These are phyloP conservation scores for Sarocladiaceae sp. DNA, from an alignment of 2,329 filamentous ascomycete species.

Conservation along the genomic window DNA sequence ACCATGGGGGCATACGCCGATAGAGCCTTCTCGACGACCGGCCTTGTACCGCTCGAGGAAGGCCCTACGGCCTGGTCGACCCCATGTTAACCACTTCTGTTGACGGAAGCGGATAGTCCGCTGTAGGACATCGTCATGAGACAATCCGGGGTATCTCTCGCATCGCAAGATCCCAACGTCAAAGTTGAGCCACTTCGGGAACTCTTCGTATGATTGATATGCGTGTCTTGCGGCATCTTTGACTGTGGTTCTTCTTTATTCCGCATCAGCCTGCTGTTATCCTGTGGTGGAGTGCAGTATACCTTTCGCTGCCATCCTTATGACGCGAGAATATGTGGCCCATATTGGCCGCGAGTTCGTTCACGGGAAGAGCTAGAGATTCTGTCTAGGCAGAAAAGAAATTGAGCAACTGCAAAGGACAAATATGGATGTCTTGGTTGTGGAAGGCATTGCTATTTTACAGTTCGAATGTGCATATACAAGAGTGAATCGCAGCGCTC, in stretches of 20 bases:
- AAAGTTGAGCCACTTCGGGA: background rate
- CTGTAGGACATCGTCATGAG: background rate
- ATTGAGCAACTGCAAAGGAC: no score
- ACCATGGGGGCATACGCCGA: background rate
- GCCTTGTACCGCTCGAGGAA: background rate
- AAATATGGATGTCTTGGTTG: no score
- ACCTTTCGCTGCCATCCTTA: no score
- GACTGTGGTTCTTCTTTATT: background rate
- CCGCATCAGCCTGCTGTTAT: background rate
- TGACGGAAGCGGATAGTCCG: background rate
- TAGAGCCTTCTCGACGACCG: background rate
- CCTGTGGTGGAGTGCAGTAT: no score
- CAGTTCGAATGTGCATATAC: no score
- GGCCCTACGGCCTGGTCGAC: background rate
- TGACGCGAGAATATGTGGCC: no score
- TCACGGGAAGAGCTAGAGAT: no score
- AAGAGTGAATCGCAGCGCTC: no score
- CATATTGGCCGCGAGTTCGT: no score
- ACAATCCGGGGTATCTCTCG: background rate
- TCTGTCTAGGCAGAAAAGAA: no score
- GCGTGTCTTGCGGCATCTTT: background rate
- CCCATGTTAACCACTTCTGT: background rate
- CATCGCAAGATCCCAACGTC: background rate
- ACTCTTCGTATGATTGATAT: background rate
- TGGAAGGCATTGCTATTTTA: no score